phyloP scores from a whole-genome alignment of 345 rosid species.

The Capsella bursapastoris region DNA sequence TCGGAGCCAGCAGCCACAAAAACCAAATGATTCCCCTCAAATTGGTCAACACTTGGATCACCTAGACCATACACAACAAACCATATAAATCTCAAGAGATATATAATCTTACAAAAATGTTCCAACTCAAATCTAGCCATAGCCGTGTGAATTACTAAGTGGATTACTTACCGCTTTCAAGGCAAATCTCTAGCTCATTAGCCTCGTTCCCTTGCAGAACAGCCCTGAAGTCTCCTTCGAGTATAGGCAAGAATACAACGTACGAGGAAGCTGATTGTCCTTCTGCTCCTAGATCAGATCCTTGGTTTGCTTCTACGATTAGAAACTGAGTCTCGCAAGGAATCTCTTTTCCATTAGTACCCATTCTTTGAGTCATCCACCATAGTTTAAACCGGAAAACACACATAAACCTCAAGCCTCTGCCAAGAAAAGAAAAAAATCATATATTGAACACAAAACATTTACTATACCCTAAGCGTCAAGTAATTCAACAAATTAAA shows the following conservation, averaged over 20 bases:
- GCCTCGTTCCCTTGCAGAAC: constrained; percentile 59
- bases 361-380: constrained; percentile 77
- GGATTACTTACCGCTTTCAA: constrained; percentile 54
- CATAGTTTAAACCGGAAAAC: constrained; percentile 63
- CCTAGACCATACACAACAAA: constrained; percentile 44
- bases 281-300: constrained; percentile 40
- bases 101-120: neutral
- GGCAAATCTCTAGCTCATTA: constrained; percentile 63
- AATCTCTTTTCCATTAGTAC: constrained; percentile 53
- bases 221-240: constrained; percentile 62
- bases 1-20: constrained; percentile 61
- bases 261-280: constrained; percentile 40
- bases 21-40: constrained; percentile 51
- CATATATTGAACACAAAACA: too few relatives aligned
- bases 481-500: neutral
- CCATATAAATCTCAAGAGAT: neutral
- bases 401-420: constrained; percentile 55
- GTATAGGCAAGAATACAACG: constrained; percentile 57
- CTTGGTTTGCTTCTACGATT: constrained; percentile 55
- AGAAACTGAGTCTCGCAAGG: constrained; percentile 70
- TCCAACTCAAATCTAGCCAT: neutral
- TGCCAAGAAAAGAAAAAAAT: constrained; percentile 24
- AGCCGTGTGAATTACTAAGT: neutral
- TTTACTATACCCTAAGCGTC: neutral
- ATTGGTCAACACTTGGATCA: constrained; percentile 52